Percentiles rank a stretch among this genome's conserved stretches.
phyloP scores from a whole-genome alignment of 2,329 filamentous ascomycete species.

The Fusarium virguliforme region DNA sequence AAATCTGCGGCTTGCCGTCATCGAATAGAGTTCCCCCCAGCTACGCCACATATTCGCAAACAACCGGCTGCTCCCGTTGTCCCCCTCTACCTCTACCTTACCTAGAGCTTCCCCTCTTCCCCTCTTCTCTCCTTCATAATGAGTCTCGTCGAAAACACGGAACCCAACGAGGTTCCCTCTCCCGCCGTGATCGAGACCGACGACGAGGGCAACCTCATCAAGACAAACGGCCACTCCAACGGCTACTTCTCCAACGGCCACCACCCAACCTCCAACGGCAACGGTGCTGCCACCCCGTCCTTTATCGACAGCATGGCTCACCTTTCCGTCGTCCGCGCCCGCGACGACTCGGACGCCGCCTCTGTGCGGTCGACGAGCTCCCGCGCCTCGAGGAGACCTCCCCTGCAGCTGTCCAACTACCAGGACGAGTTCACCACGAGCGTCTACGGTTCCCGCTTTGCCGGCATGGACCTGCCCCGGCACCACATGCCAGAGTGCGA shows the following conservation, averaged over 20 bases:
- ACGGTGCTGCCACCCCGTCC: constrained; percentile 40
- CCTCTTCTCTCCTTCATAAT: constrained; percentile 42
- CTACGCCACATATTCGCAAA: constrained; percentile 31
- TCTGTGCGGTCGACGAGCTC: constrained; percentile 49
- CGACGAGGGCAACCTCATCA: constrained; percentile 49
- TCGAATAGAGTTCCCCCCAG: constrained; percentile 21
- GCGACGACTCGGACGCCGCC: constrained; percentile 51
- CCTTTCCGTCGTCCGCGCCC: constrained; percentile 63
- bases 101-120: constrained; percentile 26
- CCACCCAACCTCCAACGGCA: constrained; percentile 48
- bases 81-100: constrained; percentile 9
- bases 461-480: constrained; percentile 83
- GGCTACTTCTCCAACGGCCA: constrained; percentile 48
- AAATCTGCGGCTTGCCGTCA: constrained; percentile 42
- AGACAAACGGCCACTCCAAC: constrained; percentile 52
- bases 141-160: constrained; percentile 42
- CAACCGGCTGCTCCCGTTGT: constrained; percentile 36
- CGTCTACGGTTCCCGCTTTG: constrained; percentile 91
- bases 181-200: constrained; percentile 52
- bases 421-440: constrained; percentile 79
- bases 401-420: constrained; percentile 66
- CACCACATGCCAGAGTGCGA: constrained; percentile 90
- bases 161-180: constrained; percentile 45
- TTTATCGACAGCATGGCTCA: constrained; percentile 65
- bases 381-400: constrained; percentile 49